These are phyloP conservation scores for Xylona heveae DNA, from an alignment of 495 filamentous ascomycete genomes.

Conservation along the genomic window DNA sequence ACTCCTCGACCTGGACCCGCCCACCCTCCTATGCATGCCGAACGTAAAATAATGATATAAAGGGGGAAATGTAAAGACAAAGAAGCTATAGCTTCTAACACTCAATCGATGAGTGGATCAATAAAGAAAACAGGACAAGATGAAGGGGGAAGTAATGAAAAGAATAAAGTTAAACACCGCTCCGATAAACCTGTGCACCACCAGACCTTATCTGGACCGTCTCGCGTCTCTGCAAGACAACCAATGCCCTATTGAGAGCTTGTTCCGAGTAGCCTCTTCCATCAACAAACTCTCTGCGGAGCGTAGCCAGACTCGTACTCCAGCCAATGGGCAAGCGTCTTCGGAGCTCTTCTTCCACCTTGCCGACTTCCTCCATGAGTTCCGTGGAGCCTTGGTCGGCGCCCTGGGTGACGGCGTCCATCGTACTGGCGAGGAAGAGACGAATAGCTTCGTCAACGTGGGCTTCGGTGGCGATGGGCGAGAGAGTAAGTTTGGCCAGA, in stretches of 20 bases:
- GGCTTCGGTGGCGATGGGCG: conserved; percentile 62
- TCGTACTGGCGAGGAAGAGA: conserved; percentile 87
- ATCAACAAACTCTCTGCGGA: conserved; percentile 79
- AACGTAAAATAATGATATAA: no score
- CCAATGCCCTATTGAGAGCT: conserved; percentile 61
- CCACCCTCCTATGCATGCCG: no score
- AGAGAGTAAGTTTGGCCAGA: conserved; percentile 75
- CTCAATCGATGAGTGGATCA: no score
- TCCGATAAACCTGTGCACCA: conserved; percentile 73
- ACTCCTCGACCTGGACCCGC: no score
- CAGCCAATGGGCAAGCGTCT: conserved; percentile 82
- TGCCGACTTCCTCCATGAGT: conserved; percentile 68
- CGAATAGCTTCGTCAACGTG: conserved; percentile 98
- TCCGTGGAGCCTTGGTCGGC: conserved; percentile 62
- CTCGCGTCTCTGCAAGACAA: conserved; percentile 71
- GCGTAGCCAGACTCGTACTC: conserved; percentile 71
- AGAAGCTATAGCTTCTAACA: no score
- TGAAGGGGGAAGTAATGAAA: neutral
- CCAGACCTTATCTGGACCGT: conserved; percentile 82
- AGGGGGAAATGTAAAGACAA: no score
- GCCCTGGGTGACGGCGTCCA: conserved; percentile 92
- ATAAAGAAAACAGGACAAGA: no score
- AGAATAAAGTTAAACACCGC: conserved; percentile 26
- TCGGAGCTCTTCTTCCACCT: conserved; percentile 82
- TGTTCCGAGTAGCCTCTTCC: conserved; percentile 72